phyloP scores from a whole-genome alignment of 2,329 filamentous ascomycete genomes.

The Fusarium anthophilum region DNA sequence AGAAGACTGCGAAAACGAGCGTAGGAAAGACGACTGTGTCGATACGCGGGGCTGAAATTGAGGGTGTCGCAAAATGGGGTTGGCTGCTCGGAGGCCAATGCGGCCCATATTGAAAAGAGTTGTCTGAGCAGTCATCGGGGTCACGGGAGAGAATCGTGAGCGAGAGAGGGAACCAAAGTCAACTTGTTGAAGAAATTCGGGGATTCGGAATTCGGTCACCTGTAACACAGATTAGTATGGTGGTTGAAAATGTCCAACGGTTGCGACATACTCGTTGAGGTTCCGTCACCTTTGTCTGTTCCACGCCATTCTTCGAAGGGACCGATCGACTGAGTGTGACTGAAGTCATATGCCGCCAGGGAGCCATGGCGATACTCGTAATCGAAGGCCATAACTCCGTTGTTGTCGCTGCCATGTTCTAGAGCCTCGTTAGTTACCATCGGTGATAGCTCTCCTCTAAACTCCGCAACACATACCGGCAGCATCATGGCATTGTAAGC shows the following conservation, averaged over 20 bases:
- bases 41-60: slow-evolving; percentile 37
- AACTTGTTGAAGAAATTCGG: slow-evolving; percentile 44
- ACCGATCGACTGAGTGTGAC: slow-evolving; percentile 20
- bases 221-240: slow-evolving; percentile 23
- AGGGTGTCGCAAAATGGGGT: slow-evolving; percentile 42
- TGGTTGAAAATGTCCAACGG: slow-evolving; percentile 6
- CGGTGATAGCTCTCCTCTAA: neutral
- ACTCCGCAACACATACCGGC: slow-evolving; percentile 40
- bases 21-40: slow-evolving; percentile 33
- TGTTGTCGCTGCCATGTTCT: slow-evolving; percentile 55
- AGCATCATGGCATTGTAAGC: slow-evolving; percentile 43
- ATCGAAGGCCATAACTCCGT: slow-evolving; percentile 59
- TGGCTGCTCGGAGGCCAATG: slow-evolving; percentile 45
- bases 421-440: slow-evolving; percentile 31
- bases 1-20: slow-evolving; percentile 39
- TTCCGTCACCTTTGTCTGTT: slow-evolving; percentile 15
- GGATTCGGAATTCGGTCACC: slow-evolving; percentile 31
- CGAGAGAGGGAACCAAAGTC: slow-evolving; percentile 16
- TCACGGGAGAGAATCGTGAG: slow-evolving; percentile 7
- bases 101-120: slow-evolving; percentile 40
- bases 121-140: slow-evolving; percentile 21
- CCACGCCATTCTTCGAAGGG: neutral
- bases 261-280: slow-evolving; percentile 30
- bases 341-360: slow-evolving; percentile 43
- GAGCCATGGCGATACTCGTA: slow-evolving; percentile 50